phyloP scores from a whole-genome alignment of 2,329 filamentous ascomycete species.

The Paecilomyces sp. region DNA sequence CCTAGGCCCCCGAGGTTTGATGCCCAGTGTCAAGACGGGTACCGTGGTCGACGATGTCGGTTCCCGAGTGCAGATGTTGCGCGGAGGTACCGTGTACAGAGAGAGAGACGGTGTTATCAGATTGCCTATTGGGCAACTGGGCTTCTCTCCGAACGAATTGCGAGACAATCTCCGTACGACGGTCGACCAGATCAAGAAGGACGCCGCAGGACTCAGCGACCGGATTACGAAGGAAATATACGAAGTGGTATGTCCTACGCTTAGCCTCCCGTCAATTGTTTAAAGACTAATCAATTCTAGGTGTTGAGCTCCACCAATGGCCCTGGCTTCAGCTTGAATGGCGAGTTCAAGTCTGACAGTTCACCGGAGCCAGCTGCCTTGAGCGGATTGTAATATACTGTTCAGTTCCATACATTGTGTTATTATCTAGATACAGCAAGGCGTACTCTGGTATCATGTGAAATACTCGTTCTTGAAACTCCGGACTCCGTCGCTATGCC shows the following conservation, averaged over 20 bases:
- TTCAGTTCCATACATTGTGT: constrained; percentile 40
- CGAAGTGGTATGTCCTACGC: constrained; percentile 50
- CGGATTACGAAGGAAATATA: constrained; percentile 65
- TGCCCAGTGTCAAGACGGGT: constrained; percentile 82
- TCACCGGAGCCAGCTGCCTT: constrained; percentile 48
- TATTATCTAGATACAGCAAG: constrained; percentile 30
- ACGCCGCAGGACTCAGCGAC: constrained; percentile 60
- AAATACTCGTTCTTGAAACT: constrained; percentile 12
- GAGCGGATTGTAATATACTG: constrained; percentile 40
- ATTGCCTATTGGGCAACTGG: constrained; percentile 84
- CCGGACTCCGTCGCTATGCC: constrained; percentile 43
- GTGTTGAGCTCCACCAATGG: constrained; percentile 82
- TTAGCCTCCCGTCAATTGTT: constrained; percentile 21
- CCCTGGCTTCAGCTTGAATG: constrained; percentile 80
- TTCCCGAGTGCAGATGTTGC: constrained; percentile 68
- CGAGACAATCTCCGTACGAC: constrained; percentile 75
- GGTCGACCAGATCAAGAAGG: constrained; percentile 68
- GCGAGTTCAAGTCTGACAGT: constrained; percentile 61
- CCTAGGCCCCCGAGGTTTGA: constrained; percentile 81
- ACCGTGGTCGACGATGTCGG: constrained; percentile 80
- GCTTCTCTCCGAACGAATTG: constrained; percentile 80
- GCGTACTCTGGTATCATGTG: constrained; percentile 36
- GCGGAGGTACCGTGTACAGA: constrained; percentile 78
- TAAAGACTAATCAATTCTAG: constrained; percentile 47
- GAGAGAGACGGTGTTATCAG: constrained; percentile 78